These are phyloP conservation scores for Mortierella sp. DNA, from an alignment of 371 early-diverging fungal genomes.

Conservation along the genomic window DNA sequence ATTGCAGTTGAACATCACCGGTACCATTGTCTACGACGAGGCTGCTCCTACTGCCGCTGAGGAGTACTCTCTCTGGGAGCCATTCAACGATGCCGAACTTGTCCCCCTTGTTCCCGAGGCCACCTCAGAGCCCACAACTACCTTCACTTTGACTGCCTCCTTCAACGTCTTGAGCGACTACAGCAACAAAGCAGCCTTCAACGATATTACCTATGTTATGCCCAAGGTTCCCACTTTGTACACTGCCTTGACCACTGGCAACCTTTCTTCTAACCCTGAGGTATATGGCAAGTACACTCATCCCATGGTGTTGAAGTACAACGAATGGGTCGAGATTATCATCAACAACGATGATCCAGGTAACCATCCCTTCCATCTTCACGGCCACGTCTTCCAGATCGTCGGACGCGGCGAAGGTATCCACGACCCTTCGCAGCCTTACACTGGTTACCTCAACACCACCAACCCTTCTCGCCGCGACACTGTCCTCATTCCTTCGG, in stretches of 20 bases:
- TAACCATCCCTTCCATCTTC: constrained; percentile 85
- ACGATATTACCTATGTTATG: constrained; percentile 76
- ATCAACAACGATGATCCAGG: constrained; percentile 76
- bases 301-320: constrained; percentile 65
- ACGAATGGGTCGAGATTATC: constrained; percentile 65
- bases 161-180: constrained; percentile 80
- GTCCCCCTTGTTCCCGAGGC: constrained; percentile 58
- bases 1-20: constrained; percentile 67
- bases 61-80: constrained; percentile 49
- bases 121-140: constrained; percentile 61
- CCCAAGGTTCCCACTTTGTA: constrained; percentile 80
- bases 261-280: constrained; percentile 60
- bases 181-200: constrained; percentile 86
- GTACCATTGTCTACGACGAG: constrained; percentile 66
- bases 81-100: constrained; percentile 67
- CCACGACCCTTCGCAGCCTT: constrained; percentile 43
- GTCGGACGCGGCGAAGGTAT: constrained; percentile 62
- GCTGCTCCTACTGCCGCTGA: constrained; percentile 55
- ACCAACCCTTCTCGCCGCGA: constrained; percentile 77
- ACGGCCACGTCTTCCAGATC: constrained; percentile 86
- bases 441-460: constrained; percentile 45
- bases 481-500: constrained; percentile 69
- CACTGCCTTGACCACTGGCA: constrained; percentile 73
- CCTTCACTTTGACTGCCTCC: constrained; percentile 68
- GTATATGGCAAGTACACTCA: constrained; percentile 77